Percentiles rank a stretch among this genome's conserved stretches.
These are phyloP conservation scores for Penicillium griseofulvum DNA, from an alignment of 2,329 filamentous ascomycete species.

Conservation along the genomic window DNA sequence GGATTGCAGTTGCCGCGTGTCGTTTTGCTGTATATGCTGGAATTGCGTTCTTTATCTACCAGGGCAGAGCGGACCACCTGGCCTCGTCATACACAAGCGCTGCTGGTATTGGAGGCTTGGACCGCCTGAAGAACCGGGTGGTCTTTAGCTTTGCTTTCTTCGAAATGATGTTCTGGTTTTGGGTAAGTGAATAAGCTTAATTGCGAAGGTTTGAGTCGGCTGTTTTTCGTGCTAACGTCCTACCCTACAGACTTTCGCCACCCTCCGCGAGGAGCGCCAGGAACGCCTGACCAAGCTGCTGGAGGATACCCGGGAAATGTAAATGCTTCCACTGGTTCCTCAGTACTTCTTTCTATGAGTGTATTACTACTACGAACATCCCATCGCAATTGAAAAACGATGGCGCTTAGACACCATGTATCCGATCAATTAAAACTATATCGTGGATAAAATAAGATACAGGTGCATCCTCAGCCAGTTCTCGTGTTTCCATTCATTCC, in stretches of 20 bases:
- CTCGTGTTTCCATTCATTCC: background rate
- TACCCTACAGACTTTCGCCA: conserved; percentile 31
- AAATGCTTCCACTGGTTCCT: background rate
- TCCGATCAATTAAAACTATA: background rate
- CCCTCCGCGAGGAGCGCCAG: conserved; percentile 39
- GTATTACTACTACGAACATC: conserved; percentile 1
- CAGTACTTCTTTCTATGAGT: background rate
- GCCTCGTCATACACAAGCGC: conserved; percentile 21
- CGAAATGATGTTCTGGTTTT: conserved; percentile 84
- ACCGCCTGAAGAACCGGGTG: conserved; percentile 76
- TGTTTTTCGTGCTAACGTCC: conserved; percentile 8
- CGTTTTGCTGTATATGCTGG: conserved; percentile 39
- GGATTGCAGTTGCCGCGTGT: conserved; percentile 34
- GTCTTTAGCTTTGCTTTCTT: conserved; percentile 83
- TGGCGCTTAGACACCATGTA: background rate
- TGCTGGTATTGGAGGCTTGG: conserved; percentile 46
- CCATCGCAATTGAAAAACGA: background rate
- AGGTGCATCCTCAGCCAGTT: background rate
- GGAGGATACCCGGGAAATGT: conserved; percentile 19
- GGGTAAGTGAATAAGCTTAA: conserved; percentile 52
- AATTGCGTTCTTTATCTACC: conserved; percentile 40
- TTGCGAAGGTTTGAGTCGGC: background rate
- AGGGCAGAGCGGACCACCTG: conserved; percentile 23
- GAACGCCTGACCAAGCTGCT: conserved; percentile 25
- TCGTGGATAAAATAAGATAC: conserved; percentile 1